Evolutionary conservation across 495 filamentous ascomycete species (phyloP), one percentile per base, ranked within the genome.

Genomic region (Bacidia gigantensis): DNA sequence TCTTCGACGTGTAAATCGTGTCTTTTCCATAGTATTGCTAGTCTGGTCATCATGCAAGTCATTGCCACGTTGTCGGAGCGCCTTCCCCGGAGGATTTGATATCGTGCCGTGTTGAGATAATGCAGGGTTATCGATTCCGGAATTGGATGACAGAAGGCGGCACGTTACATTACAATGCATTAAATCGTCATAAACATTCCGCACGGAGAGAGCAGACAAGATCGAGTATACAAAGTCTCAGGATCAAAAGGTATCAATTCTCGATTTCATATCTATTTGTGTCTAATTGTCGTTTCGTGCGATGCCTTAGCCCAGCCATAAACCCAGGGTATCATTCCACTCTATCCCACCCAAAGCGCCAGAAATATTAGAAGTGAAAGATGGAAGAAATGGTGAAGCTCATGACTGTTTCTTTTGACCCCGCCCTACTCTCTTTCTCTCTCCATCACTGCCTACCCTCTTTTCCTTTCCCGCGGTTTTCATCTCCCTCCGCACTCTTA

Each of bases 401-500:
- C 29, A 35, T 14, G 29, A 7, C 29, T 35, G 29, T 14, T 35
- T 35, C 29, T 35, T 35, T 14, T 35, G 29, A 7, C 29, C 29
- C 29, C 29, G 5, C 29, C 29, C 29, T 14, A 35, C 29, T 35
- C 29, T 22, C 48, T 55, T 58, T 21, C 55, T 58, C 43, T 32
- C 22, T 11, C 49, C 49, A 23, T 45, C 35, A 3, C 22, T 49
- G 0, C 3, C 35, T 38, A 43, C 52, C 43, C 56, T 48, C 49
- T 47, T 58, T 20, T 58, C 56, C 17, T 46, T 45, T 12, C 55
- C 59, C 18, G 56, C 59, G 0, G 59, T 61, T 42, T 20, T 62
- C 51, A 62, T 52, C 50, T 64, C 61, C 45, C 51, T 53, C 53
- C 43, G 54, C 1, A 56, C 39, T 29, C 53, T 60, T 26, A 49